Evolutionary conservation across 1,284 basidiomycete genomes (phyloP).

Genomic region (Leccinum griseonigrum): DNA sequence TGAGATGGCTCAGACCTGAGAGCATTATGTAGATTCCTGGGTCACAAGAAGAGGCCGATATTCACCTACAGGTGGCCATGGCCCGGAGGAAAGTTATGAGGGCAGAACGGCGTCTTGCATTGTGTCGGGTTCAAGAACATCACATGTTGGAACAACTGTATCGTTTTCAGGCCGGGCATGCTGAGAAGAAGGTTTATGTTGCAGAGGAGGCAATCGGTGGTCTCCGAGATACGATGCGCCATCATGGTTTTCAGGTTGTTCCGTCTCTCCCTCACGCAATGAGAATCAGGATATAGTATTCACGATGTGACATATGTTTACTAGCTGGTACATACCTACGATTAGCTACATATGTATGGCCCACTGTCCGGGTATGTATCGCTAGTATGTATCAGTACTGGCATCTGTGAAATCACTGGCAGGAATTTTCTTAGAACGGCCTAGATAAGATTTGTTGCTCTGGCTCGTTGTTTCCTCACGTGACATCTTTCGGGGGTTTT

Average conservation of each 20-base stretch:
- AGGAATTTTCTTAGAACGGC: too few relatives aligned
- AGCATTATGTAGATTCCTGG: background rate
- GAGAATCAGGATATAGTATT: too few relatives aligned
- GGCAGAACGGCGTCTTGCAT: background rate
- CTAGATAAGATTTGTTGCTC: too few relatives aligned
- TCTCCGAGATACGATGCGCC: background rate
- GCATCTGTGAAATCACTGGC: too few relatives aligned
- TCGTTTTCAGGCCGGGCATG: background rate
- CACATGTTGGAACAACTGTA: background rate
- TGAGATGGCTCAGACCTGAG: background rate
- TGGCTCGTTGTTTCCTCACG: too few relatives aligned
- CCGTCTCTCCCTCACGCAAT: background rate
- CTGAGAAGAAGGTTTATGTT: background rate
- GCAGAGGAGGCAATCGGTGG: background rate
- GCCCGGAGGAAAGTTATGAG: background rate
- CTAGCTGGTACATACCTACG: too few relatives aligned
- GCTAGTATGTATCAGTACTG: too few relatives aligned
- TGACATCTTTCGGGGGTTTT: too few relatives aligned
- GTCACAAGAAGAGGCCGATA: background rate
- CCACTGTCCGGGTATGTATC: too few relatives aligned
- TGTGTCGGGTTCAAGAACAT: background rate
- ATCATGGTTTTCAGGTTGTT: background rate
- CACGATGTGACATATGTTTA: too few relatives aligned
- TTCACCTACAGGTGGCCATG: background rate
- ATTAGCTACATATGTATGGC: too few relatives aligned